Conservation (phyloP, 768 basidiomycete genomes). For the Collybia mongolica region DNA sequence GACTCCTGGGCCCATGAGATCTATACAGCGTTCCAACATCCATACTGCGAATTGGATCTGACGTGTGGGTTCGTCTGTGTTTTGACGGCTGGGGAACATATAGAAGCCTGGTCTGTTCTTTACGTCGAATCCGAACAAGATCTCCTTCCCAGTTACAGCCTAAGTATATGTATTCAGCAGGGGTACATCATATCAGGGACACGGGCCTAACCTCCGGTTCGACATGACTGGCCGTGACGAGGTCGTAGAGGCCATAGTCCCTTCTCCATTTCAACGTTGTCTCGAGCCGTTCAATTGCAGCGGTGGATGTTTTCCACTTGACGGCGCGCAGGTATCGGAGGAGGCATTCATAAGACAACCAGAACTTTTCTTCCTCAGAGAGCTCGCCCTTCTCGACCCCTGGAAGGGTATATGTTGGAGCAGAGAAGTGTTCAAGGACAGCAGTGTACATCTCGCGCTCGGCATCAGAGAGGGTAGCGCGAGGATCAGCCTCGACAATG, state of each 20-base stretch:
- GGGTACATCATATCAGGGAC: conserved; percentile 1
- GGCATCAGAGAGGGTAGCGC: conserved; percentile 34
- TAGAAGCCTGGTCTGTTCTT: conserved; percentile 67
- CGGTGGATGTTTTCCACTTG: conserved; percentile 63
- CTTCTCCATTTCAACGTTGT: conserved; percentile 77
- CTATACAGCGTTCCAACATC: conserved; percentile 73
- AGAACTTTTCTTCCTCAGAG: conserved; percentile 70
- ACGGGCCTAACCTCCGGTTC: conserved; percentile 65
- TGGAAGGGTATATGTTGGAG: conserved; percentile 51
- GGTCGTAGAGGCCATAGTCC: conserved; percentile 71
- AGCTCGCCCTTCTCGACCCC: conserved; percentile 45
- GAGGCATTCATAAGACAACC: conserved; percentile 78
- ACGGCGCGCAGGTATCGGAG: conserved; percentile 76
- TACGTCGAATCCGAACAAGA: conserved; percentile 75
- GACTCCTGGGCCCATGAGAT: conserved; percentile 79
- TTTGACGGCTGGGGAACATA: conserved; percentile 70
- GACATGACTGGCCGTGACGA: conserved; percentile 58
- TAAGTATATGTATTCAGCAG: conserved; percentile 18
- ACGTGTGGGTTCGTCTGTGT: conserved; percentile 64
- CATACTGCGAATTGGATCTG: conserved; percentile 78
- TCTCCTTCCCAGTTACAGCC: conserved; percentile 81
- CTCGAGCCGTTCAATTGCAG: conserved; percentile 67
- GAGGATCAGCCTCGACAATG: conserved; percentile 27
- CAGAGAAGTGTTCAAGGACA: conserved; percentile 60
- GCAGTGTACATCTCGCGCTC: conserved; percentile 50